A percentile compares a stretch with the other conserved stretches of the same genome.
These are phyloP conservation scores for Yamadazyma olivae DNA, from an alignment of 805 yeast species.

Conservation along the genomic window DNA sequence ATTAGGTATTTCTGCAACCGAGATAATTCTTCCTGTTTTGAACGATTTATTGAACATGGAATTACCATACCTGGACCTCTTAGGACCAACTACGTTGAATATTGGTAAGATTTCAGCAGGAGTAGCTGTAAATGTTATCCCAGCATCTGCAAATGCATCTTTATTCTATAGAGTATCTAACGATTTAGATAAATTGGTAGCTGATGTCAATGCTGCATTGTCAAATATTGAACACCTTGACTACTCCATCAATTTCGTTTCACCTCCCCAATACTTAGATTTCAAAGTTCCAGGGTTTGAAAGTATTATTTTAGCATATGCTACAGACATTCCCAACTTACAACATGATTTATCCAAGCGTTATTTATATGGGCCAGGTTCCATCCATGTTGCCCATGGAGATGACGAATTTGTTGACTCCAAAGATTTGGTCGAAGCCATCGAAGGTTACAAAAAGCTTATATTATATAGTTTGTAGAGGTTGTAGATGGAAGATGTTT, in stretches of 20 bases:
- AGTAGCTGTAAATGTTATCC: slow-evolving; percentile 64
- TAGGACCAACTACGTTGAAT: slow-evolving; percentile 63
- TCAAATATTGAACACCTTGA: slow-evolving; percentile 23
- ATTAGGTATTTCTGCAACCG: slow-evolving; percentile 61
- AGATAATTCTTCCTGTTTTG: slow-evolving; percentile 50
- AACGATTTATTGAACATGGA: slow-evolving; percentile 39
- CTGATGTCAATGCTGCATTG: slow-evolving; percentile 32
- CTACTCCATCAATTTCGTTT: slow-evolving; percentile 13
- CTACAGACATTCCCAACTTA: slow-evolving; percentile 40
- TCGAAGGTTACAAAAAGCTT: slow-evolving; percentile 50
- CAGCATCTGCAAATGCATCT: slow-evolving; percentile 52
- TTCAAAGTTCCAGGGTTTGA: slow-evolving; percentile 67
- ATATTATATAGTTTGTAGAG: slow-evolving; percentile 14
- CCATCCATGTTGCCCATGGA: slow-evolving; percentile 59
- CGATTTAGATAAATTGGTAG: slow-evolving; percentile 35
- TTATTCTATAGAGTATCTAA: slow-evolving; percentile 54
- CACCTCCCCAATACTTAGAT: slow-evolving; percentile 49
- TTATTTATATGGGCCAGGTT: slow-evolving; percentile 67
- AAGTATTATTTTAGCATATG: slow-evolving; percentile 44
- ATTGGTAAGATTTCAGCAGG: slow-evolving; percentile 60
- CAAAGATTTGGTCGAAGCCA: slow-evolving; percentile 45
- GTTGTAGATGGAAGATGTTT: slow-evolving; percentile 22
- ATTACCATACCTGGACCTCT: slow-evolving; percentile 48
- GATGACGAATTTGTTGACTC: slow-evolving; percentile 52
- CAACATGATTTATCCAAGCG: slow-evolving; percentile 23